Evolutionary conservation across 805 yeast genomes (phyloP).

Genomic region (Blastobotrys peoriensis): DNA sequence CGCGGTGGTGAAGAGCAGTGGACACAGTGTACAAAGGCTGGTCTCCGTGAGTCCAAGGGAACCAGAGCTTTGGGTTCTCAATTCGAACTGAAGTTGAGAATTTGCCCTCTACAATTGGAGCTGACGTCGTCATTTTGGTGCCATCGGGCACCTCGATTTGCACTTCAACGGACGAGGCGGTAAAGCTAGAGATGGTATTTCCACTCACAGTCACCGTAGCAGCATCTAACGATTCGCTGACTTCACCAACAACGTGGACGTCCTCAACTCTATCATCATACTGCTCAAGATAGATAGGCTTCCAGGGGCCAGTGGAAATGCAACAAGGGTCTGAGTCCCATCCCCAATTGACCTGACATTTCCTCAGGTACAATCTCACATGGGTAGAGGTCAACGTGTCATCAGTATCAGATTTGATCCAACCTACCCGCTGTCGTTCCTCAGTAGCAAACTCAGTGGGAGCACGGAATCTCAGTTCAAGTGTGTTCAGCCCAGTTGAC

Average conservation of each 20-base stretch:
- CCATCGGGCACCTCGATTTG: neutral
- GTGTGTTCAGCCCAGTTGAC: neutral
- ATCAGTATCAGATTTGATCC: neutral
- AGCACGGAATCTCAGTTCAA: conserved; percentile 12
- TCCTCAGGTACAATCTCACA: conserved; percentile 40
- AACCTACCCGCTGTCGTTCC: conserved; percentile 9
- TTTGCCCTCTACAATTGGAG: conserved; percentile 34
- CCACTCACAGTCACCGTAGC: conserved; percentile 2
- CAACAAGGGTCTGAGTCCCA: conserved; percentile 52
- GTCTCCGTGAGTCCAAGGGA: conserved; percentile 8
- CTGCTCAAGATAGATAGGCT: conserved; percentile 31
- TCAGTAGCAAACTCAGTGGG: conserved; percentile 8
- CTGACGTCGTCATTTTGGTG: too few species aligned
- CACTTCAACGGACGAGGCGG: neutral
- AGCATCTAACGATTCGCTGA: neutral
- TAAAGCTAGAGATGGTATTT: neutral
- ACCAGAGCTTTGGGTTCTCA: conserved; percentile 9
- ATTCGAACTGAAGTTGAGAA: conserved; percentile 5
- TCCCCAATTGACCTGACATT: conserved; percentile 49
- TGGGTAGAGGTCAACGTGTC: conserved; percentile 36
- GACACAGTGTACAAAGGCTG: conserved; percentile 9
- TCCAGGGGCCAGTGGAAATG: conserved; percentile 41
- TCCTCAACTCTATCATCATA: conserved; percentile 21
- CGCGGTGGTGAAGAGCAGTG: neutral
- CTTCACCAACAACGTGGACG: conserved; percentile 11